A percentile compares a stretch with the other conserved stretches of the same genome.
These are phyloP conservation scores for Lunasporangiospora selenospora DNA, from an alignment of 192 early-diverging fungal genomes.

Conservation along the genomic window DNA sequence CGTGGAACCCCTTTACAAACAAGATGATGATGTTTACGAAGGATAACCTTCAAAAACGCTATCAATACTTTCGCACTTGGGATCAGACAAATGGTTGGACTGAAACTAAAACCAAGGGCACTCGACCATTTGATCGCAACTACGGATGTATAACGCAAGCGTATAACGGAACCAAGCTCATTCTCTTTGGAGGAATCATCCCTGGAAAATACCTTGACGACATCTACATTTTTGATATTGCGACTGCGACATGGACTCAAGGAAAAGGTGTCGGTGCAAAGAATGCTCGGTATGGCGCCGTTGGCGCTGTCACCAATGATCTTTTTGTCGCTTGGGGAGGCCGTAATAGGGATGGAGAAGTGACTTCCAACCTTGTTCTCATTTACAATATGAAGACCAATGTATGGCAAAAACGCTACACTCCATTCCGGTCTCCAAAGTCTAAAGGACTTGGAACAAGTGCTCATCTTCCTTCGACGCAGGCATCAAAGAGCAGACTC, in stretches of 20 bases:
- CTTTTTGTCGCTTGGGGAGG: slow-evolving; percentile 11
- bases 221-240: slow-evolving; percentile 13
- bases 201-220: not conserved
- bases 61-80: too few relatives aligned
- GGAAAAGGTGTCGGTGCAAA: not conserved
- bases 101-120: too few relatives aligned
- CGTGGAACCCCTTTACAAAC: too few relatives aligned
- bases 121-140: too few relatives aligned
- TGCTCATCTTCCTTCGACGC: too few relatives aligned
- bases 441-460: too few relatives aligned
- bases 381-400: slow-evolving; percentile 24
- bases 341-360: not conserved
- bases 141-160: slow-evolving; percentile 20
- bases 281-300: not conserved
- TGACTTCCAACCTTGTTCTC: slow-evolving; percentile 1
- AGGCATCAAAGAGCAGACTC: too few relatives aligned
- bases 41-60: too few relatives aligned
- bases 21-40: too few relatives aligned
- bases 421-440: too few relatives aligned
- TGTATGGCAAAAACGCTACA: not conserved
- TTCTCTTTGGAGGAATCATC: slow-evolving; percentile 20
- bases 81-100: too few relatives aligned
- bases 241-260: slow-evolving; percentile 2
- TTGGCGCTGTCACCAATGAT: slow-evolving; percentile 17
- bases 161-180: slow-evolving; percentile 15